phyloP scores from a whole-genome alignment of 2,329 filamentous ascomycete genomes.

The Fusarium falciforme region DNA sequence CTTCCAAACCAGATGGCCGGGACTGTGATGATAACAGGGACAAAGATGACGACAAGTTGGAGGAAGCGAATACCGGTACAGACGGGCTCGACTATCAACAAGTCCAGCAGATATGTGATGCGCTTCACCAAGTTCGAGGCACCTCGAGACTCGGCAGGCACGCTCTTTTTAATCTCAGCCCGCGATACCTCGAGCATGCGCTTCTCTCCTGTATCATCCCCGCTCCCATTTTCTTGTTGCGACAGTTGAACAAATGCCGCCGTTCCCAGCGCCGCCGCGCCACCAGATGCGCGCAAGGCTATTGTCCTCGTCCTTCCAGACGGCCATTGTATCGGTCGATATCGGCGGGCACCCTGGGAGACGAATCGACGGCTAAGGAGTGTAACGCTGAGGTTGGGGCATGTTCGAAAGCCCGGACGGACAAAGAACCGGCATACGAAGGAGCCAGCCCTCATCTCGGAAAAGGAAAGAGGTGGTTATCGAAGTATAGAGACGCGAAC shows the following conservation, averaged over 20 bases:
- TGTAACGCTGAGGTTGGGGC: conserved; percentile 31
- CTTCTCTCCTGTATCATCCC: conserved; percentile 76
- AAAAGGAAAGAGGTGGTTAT: conserved; percentile 27
- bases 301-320: conserved; percentile 37
- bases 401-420: conserved; percentile 50
- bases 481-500: conserved; percentile 5
- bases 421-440: conserved; percentile 58
- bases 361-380: conserved; percentile 36
- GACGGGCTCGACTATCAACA: conserved; percentile 84
- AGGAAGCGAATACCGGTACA: conserved; percentile 90
- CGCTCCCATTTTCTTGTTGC: conserved; percentile 62
- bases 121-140: conserved; percentile 68
- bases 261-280: conserved; percentile 61
- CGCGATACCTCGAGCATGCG: conserved; percentile 89
- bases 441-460: conserved; percentile 60
- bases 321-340: conserved; percentile 44
- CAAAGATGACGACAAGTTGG: conserved; percentile 87
- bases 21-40: conserved; percentile 85
- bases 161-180: conserved; percentile 77
- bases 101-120: conserved; percentile 75
- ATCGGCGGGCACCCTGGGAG: conserved; percentile 41
- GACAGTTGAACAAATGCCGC: conserved; percentile 69
- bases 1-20: conserved; percentile 84
- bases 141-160: conserved; percentile 71
- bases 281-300: conserved; percentile 54